These are phyloP conservation scores for Wickerhamomyces bisporus DNA, from an alignment of 805 yeast species.

Conservation along the genomic window DNA sequence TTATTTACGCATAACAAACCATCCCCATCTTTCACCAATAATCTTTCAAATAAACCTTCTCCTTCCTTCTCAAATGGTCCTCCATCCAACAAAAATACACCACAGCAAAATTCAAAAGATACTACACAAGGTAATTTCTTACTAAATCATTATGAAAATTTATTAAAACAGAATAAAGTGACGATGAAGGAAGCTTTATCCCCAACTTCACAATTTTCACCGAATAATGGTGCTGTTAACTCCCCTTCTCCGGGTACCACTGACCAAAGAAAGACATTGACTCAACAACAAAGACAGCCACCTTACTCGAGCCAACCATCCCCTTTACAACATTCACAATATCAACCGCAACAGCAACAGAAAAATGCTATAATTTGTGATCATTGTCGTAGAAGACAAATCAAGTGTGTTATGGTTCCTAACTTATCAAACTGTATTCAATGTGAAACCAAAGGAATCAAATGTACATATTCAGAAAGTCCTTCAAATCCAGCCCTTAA, in stretches of 20 bases:
- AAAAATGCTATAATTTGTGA: conserved; percentile 55
- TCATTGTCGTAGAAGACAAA: conserved; percentile 75
- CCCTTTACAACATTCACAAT: conserved; percentile 7
- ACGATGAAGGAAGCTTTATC: conserved; percentile 20
- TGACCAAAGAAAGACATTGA: neutral
- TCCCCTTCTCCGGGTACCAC: conserved; percentile 1
- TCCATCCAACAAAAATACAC: neutral
- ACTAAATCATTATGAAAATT: conserved; percentile 20
- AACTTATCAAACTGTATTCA: conserved; percentile 62
- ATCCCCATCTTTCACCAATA: neutral
- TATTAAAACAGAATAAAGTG: conserved; percentile 21
- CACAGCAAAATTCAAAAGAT: neutral
- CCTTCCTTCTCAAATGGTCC: neutral
- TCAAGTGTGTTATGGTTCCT: conserved; percentile 69
- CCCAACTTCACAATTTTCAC: conserved; percentile 11
- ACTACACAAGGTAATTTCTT: conserved; percentile 8
- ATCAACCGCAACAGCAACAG: conserved; percentile 5
- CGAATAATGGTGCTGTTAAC: neutral
- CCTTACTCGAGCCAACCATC: neutral
- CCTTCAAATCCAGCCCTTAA: conserved; percentile 38
- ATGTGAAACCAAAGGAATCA: conserved; percentile 68
- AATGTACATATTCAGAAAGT: conserved; percentile 69
- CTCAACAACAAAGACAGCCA: neutral
- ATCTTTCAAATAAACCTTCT: neutral
- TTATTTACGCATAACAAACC: neutral